Base-by-base conservation (phyloP, 306 rosid species). In the Quercus mongolica region DNA sequence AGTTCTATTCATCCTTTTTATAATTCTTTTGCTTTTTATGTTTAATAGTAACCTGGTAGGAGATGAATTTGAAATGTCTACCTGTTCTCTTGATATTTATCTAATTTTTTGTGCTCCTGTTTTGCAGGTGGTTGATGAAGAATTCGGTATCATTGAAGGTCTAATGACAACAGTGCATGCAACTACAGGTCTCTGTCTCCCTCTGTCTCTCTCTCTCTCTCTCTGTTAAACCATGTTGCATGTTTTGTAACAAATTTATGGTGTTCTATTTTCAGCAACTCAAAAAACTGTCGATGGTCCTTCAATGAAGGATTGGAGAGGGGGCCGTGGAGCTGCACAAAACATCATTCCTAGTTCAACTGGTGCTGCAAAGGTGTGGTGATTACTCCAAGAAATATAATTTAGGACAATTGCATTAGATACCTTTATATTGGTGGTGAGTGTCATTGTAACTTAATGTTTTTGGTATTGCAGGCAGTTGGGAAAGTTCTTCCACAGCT, bases 121-220 rank as follows among this genome's bases (percentile, higher is more conserved):
- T 69, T 55, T 73, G 35, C 78, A 95, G 99, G 99, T 95, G 74
- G 94, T 95, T 86, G 92, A 95, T 30, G 98, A 95, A 83, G 98
- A 91, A 85, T 95, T 95, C 76, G 99, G 98, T 58, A 95, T 95
- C 61, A 44, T 90, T 74, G 99, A 95, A 87, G 99, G 98, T 86
- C 85, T 95, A 85, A 95, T 95, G 99, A 95, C 99, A n/a, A 95
- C 99, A 58, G 99, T 95, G 54, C 99, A 95, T 87, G 99, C 99
- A 81, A 95, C 99, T 44, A 93, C 99, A 90, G 99, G 99, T 95
- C 57, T 85, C 38, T 83, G 64, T 74, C 74, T 71, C 33, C 49
- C 65, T 56, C 49, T 65, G 63, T n/a, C 21, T 38, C 70, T 25
- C 55, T 59, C 30, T 85, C 56, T 54, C 56, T 54, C 61, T 30